These are phyloP conservation scores for Heracleum sosnowskyi DNA, from an alignment of 129 eudicot species.

Conservation along the genomic window DNA sequence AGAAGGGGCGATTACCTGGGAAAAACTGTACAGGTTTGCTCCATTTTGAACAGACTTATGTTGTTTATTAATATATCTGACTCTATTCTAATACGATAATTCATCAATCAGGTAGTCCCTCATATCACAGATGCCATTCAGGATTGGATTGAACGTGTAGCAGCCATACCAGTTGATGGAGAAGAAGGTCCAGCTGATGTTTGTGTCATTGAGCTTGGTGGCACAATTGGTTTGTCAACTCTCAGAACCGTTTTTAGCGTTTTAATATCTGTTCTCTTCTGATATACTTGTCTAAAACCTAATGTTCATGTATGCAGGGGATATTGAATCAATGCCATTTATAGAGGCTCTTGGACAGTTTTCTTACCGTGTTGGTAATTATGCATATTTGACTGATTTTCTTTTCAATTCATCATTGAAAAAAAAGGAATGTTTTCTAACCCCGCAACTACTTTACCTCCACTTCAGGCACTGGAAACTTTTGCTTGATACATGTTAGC, in stretches of 20 bases:
- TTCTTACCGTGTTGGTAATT: slow-evolving; percentile 87
- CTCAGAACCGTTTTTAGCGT: background rate
- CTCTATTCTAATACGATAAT: background rate
- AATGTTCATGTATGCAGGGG: slow-evolving; percentile 41
- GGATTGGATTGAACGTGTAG: slow-evolving; percentile 95
- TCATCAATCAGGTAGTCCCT: slow-evolving; percentile 69
- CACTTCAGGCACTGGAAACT: slow-evolving; percentile 73
- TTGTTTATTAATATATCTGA: background rate
- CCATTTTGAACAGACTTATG: background rate
- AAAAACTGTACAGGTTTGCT: slow-evolving; percentile 61
- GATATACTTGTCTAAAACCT: slow-evolving; percentile 3
- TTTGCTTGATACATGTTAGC: slow-evolving; percentile 94
- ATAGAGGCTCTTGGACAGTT: slow-evolving; percentile 95
- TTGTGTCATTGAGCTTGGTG: slow-evolving; percentile 98
- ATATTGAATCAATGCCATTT: slow-evolving; percentile 95
- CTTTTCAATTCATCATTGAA: background rate
- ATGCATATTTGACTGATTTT: background rate
- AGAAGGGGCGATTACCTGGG: slow-evolving; percentile 96
- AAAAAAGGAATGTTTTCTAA: background rate
- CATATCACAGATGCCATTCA: slow-evolving; percentile 96
- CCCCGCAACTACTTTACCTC: background rate
- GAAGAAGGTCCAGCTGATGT: slow-evolving; percentile 95
- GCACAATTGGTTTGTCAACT: slow-evolving; percentile 67
- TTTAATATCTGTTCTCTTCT: background rate
- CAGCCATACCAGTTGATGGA: slow-evolving; percentile 87